Evolutionary conservation across 495 filamentous ascomycete genomes (phyloP), one percentile per base, ranked within the genome.

Genomic region (Tetracladium marchalianum): DNA sequence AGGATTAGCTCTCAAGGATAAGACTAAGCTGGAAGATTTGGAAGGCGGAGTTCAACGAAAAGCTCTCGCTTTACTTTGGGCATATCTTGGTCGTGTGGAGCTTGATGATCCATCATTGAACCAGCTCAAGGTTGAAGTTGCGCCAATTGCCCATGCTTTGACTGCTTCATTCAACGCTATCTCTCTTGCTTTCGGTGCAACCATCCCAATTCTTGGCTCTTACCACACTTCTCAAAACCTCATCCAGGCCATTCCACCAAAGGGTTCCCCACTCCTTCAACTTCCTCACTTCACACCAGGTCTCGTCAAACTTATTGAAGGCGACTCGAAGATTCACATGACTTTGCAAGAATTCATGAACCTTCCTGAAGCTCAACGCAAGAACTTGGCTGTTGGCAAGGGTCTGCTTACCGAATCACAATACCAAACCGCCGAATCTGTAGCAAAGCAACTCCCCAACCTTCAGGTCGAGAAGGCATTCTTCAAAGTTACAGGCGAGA

Each of bases 401-500:
- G 80, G 76, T 33, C 77, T 93, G 31, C 66, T 95, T 37, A 80
- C 75, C 7, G 81, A 86, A 43, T 63, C 75, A 41, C 80, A 95
- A 60, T 95, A 95, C 64, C 67, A 76, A 32, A 75, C 78, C 18
- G 87, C 84, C 24, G 67, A 94, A 42, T 59, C 64, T 36, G 80
- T 95, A 35, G 89, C 87, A 18, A 76, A 77, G 53, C 85, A 94
- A 62, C 67, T 98, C 11, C 92, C 92, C 0, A 71, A 75, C 37
- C 68, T 97, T 39, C 73, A 84, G 46, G 76, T 97, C n/a, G 87
- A 88, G 61, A 90, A 88, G 67, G 86, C 87, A 1, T 98, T 93
- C 68, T 98, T 98, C 78, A 98, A 98, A 71, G 92, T 98, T 41
- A 82, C 85, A 53, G 92, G 92, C 48, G 92, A 98, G 67, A 85